Evolutionary conservation across 2,329 filamentous ascomycete species (phyloP).

Genomic region (Thermomyces lanuginosus): DNA sequence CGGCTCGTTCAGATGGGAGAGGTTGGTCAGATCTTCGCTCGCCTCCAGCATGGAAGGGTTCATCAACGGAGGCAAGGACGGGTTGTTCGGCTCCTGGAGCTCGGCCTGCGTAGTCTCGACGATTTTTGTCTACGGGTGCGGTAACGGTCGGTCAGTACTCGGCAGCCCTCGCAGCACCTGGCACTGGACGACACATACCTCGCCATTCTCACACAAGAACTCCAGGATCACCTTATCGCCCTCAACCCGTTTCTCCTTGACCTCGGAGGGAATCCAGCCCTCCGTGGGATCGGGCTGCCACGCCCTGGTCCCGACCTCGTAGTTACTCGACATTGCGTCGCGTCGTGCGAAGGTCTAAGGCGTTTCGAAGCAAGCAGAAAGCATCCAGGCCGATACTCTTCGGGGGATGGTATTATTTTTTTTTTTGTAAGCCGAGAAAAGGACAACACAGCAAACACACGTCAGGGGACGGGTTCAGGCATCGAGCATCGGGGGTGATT

Average conservation of each 20-base stretch:
- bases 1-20: constrained; percentile 96
- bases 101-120: constrained; percentile 62
- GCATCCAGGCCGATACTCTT: no score
- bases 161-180: neutral
- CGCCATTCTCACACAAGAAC: constrained; percentile 82
- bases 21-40: constrained; percentile 90
- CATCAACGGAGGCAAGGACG: constrained; percentile 79
- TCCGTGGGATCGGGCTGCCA: constrained; percentile 96
- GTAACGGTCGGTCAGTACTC: constrained; percentile 8
- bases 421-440: constrained; percentile 2
- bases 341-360: constrained; percentile 1
- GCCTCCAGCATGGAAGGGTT: constrained; percentile 97
- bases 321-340: constrained; percentile 64
- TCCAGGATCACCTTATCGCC: constrained; percentile 76
- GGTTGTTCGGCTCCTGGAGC: constrained; percentile 59
- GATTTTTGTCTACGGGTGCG: constrained; percentile 48
- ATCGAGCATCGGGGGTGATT: constrained; percentile 13
- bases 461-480: constrained; percentile 9
- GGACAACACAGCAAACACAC: constrained; percentile 4
- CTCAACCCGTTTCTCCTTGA: constrained; percentile 66
- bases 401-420: no score
- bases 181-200: constrained; percentile 39
- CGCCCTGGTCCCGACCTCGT: constrained; percentile 90
- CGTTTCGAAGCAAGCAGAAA: constrained; percentile 2
- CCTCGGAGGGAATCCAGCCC: constrained; percentile 94